phyloP scores from a whole-genome alignment of 257 asterid species.

The Rubia yunnanensis region DNA sequence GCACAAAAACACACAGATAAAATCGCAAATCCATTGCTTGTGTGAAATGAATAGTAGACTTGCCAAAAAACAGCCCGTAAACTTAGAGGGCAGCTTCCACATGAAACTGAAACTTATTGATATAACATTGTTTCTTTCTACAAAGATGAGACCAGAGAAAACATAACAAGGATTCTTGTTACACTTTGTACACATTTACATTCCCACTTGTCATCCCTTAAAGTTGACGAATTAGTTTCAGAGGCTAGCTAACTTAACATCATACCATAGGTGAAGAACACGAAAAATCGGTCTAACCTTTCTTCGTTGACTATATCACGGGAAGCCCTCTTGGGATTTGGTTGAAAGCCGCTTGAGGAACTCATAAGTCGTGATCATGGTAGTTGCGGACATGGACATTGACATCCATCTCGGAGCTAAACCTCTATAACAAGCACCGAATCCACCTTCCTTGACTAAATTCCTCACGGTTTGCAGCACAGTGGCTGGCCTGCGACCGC shows the following conservation, averaged over 20 bases:
- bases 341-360: conserved; percentile 81
- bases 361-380: conserved; percentile 98
- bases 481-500: conserved; percentile 29
- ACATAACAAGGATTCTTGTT: neutral
- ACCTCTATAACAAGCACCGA: conserved; percentile 90
- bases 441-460: conserved; percentile 84
- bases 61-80: neutral
- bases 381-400: conserved; percentile 90
- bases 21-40: neutral
- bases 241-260: conserved; percentile 3
- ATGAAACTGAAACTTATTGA: neutral
- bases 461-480: conserved; percentile 54
- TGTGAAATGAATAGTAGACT: neutral
- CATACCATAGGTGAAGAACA: neutral
- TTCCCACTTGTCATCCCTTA: conserved; percentile 7
- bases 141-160: neutral
- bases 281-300: neutral
- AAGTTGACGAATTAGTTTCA: neutral
- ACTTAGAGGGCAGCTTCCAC: neutral
- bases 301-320: conserved; percentile 15
- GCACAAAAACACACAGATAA: neutral
- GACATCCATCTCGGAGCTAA: conserved; percentile 97
- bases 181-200: conserved; percentile 20
- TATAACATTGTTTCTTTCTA: neutral
- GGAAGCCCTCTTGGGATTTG: conserved; percentile 52